Base-by-base conservation (phyloP, 257 asterid species). In the Lycium barbarum region DNA sequence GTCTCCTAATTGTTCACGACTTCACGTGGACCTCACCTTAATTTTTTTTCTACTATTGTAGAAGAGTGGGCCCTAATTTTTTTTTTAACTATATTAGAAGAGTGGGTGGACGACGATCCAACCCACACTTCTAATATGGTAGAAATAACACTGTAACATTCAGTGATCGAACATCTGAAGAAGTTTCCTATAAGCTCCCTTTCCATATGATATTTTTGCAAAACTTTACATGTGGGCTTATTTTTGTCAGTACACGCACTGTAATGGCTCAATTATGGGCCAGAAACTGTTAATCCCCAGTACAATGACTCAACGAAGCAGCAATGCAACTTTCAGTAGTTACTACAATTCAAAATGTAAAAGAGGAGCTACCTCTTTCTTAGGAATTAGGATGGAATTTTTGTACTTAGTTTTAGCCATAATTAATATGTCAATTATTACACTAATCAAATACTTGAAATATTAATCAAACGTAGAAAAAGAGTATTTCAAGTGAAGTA, bases 111-210 rank as follows among this genome's bases (percentile, higher is more conserved):
- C 33, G 33, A 26, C 33, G 33, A 26, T 26, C 1, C 33, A 26
- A 26, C 33, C 33, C 33, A 26, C 33, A 0, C 33, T 26, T 26
- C n/a, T 26, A 26, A 26, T 26, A 26, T 26, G 1, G 33, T 26
- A 26, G 33, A 26, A 26, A 26, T 26, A 26, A 26, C 33, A 26
- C 33, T 26, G 33, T 26, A 26, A 26, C 33, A 26, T 26, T 26
- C 33, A 26, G 33, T 26, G 33, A 26, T 26, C 6, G 45, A 40
- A 45, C 45, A 45, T 45, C 33, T 40, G 9, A 45, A 72, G 80
- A 72, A 72, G 58, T 45, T 72, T 72, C 80, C 80, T 72, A 72
- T n/a, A 72, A 72, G 80, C 10, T 45, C 47, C 80, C 58, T 72
- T 33, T 45, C 55, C 43, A 9, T 17, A 72, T 18, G 79, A 43